Percentiles rank a stretch among this genome's conserved stretches.
Evolutionary conservation across 345 rosid species (phyloP).

Genomic region (Acer saccharum): DNA sequence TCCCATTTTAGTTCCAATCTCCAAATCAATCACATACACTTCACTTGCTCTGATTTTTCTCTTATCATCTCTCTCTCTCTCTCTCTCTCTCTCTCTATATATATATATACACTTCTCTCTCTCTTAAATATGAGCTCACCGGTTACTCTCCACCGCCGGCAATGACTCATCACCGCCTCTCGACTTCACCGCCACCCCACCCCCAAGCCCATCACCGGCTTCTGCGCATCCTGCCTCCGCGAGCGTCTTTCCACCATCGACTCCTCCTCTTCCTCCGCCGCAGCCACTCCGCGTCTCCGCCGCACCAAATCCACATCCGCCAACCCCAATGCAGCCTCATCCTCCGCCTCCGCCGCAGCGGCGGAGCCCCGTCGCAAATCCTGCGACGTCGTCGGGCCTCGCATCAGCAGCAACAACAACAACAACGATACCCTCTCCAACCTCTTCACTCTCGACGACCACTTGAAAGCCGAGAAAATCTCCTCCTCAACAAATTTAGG

Average conservation of each 20-base stretch:
- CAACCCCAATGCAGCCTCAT: conserved; percentile 20
- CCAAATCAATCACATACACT: not conserved
- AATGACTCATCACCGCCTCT: conserved; percentile 51
- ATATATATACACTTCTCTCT: too few species aligned
- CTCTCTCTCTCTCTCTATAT: too few species aligned
- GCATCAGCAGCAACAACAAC: not conserved
- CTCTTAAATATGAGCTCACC: conserved; percentile 35
- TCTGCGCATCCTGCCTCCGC: conserved; percentile 78
- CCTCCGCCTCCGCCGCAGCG: conserved; percentile 33
- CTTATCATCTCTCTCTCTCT: not conserved
- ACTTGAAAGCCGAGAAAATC: conserved; percentile 9
- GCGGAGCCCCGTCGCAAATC: conserved; percentile 59
- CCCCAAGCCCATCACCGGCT: conserved; percentile 50
- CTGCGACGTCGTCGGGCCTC: conserved; percentile 43
- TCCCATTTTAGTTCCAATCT: not conserved
- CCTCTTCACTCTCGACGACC: conserved; percentile 47
- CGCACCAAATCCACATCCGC: conserved; percentile 53
- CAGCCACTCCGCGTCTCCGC: conserved; percentile 40
- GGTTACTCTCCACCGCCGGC: conserved; percentile 24
- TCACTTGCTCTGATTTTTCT: not conserved
- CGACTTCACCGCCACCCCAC: conserved; percentile 66
- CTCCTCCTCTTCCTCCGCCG: conserved; percentile 36
- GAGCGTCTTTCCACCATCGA: conserved; percentile 73
- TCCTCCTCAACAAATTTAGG: not conserved
- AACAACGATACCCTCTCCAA: conserved; percentile 37